Evolutionary conservation across 768 basidiomycete species (phyloP), one percentile per base, ranked within the genome.

Genomic region (Leccinum ochraceum): DNA sequence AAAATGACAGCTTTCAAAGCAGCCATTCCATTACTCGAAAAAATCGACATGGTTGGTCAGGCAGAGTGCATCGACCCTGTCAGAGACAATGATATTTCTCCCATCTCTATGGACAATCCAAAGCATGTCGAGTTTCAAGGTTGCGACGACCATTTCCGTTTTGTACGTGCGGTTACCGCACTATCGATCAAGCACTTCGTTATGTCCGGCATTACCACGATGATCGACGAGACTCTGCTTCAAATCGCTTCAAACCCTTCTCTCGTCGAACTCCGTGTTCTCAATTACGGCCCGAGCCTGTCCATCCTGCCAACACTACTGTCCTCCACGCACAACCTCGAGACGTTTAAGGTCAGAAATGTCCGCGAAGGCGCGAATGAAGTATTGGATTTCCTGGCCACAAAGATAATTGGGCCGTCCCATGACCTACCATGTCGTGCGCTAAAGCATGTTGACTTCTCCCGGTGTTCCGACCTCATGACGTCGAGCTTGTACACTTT

Each of bases 401-500:
- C 37, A 24, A 54, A 51, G 28, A 59, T 10, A 13, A 54, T 36
- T 66, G 70, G 46, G 67, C 13, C 37, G 1, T 60, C 44, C 42
- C 51, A 59, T 42, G 53, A 37, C 36, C 51, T 62, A 28, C 37
- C 78, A 8, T 88, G 86, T 60, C 85, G 85, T 10, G 60, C 63
- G 36, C 69, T 88, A 28, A 76, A 71, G 20, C 73, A 83, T 44
- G 67, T 89, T 58, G 79, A 89, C 58, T 74, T 90, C 58, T 85
- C 88, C 1, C 64, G 76, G 39, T 85, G 83, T 63, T 69, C 80
- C 0, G 83, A 85, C 57, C 71, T 89, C 16, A 75, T 72, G 50
- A 82, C 83, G 0, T 83, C 83, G 6, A 78, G 80, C 2, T 67
- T 85, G 24, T 77, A 84, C 14, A 77, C 80, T 7, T 75, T 90